Evolutionary conservation across 2,329 filamentous ascomycete genomes (phyloP).

Genomic region (Acarospora socialis): DNA sequence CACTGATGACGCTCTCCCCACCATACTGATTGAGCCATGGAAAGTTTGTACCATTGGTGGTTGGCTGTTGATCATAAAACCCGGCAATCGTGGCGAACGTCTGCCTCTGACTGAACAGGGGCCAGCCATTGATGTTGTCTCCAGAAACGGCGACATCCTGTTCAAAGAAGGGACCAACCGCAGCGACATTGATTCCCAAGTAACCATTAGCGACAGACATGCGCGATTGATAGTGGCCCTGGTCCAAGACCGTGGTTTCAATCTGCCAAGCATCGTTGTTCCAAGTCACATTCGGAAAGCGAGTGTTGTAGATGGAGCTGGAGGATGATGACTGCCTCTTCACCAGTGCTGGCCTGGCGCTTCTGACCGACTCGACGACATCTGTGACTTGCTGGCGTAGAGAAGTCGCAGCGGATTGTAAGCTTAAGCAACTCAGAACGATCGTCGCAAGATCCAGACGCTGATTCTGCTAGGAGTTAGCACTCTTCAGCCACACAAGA

Average conservation of each 20-base stretch:
- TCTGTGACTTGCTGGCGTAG: too few species aligned
- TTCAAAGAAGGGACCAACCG: conserved; percentile 50
- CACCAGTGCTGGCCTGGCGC: too few species aligned
- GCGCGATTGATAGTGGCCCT: conserved; percentile 46
- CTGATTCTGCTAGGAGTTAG: too few species aligned
- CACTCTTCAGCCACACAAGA: too few species aligned
- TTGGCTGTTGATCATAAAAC: conserved; percentile 48
- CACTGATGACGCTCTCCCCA: conserved; percentile 55
- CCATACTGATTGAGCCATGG: conserved; percentile 56
- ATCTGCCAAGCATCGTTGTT: conserved; percentile 44
- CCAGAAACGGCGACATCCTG: conserved; percentile 35
- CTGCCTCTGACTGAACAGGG: conserved; percentile 47
- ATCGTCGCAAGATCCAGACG: too few species aligned
- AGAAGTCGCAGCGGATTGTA: too few species aligned
- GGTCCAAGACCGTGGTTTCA: conserved; percentile 38
- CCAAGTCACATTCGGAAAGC: conserved; percentile 41
- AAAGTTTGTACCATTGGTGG: conserved; percentile 48
- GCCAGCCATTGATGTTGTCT: conserved; percentile 51
- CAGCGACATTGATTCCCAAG: conserved; percentile 47
- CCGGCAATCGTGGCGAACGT: conserved; percentile 54
- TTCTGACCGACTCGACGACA: too few species aligned
- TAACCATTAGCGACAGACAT: conserved; percentile 50
- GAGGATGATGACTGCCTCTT: too few species aligned
- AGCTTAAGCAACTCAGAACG: too few species aligned
- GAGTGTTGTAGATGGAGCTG: conserved; percentile 30